phyloP scores from a whole-genome alignment of 83 land plant species.

The Picea mariana region DNA sequence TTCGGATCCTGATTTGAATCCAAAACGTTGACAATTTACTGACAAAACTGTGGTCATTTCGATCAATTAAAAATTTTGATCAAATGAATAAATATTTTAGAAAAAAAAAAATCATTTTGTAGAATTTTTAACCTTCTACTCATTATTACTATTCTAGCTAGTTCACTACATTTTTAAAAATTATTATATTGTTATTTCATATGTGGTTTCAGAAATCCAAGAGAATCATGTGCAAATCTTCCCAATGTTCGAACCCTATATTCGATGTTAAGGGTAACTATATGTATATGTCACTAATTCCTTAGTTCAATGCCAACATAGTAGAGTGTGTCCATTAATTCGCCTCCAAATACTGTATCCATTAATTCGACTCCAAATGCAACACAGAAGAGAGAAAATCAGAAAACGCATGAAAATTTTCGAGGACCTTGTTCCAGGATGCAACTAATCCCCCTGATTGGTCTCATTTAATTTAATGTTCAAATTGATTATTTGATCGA shows the following conservation, averaged over 20 bases:
- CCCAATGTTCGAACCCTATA: too few relatives aligned
- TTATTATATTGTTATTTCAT: background rate
- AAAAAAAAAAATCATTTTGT: too few relatives aligned
- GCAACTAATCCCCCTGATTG: conserved; percentile 20
- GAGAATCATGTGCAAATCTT: background rate
- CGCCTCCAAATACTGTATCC: too few relatives aligned
- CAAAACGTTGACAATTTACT: too few relatives aligned
- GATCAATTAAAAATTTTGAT: too few relatives aligned
- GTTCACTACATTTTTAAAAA: background rate
- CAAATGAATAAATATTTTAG: too few relatives aligned
- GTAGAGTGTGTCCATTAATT: background rate
- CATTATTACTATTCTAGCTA: too few relatives aligned
- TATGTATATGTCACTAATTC: background rate
- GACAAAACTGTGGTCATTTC: too few relatives aligned
- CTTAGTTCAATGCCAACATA: background rate
- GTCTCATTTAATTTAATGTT: too few relatives aligned
- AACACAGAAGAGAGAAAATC: conserved; percentile 63
- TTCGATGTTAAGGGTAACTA: conserved; percentile 35
- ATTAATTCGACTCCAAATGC: background rate
- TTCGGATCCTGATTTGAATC: too few relatives aligned
- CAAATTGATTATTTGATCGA: too few relatives aligned
- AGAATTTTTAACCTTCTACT: too few relatives aligned
- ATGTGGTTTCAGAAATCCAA: background rate
- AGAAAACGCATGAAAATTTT: conserved; percentile 59
- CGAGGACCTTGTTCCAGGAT: conserved; percentile 66